Conservation (phyloP, 768 basidiomycete genomes). For the Pulveroboletus frians region DNA sequence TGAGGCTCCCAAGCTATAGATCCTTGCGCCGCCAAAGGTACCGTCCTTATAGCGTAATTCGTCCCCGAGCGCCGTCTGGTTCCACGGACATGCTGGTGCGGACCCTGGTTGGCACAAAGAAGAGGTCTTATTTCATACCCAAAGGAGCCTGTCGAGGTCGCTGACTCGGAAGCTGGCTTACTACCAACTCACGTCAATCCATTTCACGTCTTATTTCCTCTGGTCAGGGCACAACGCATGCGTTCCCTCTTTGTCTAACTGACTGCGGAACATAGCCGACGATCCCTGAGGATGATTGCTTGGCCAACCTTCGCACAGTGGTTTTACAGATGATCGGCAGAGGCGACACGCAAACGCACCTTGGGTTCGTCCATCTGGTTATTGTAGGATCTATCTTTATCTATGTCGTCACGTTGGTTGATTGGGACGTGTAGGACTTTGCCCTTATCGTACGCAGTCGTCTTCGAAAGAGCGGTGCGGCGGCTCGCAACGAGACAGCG, state of each 20-base stretch:
- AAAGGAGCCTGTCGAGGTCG: constrained; percentile 14
- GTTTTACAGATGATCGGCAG: constrained; percentile 18
- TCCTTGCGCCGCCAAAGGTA: constrained; percentile 16
- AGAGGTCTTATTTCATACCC: constrained; percentile 3
- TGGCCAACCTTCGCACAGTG: constrained; percentile 15
- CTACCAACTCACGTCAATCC: neutral
- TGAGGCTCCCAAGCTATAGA: constrained; percentile 22
- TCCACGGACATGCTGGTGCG: constrained; percentile 10
- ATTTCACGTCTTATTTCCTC: constrained; percentile 5
- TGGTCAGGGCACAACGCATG: constrained; percentile 9
- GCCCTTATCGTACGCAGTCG: constrained; percentile 15
- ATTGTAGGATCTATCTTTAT: constrained; percentile 11
- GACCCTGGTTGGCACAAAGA: neutral
- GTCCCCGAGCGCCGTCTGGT: neutral
- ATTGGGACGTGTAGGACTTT: constrained; percentile 18
- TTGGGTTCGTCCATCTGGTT: constrained; percentile 18
- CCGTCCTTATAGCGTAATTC: constrained; percentile 18
- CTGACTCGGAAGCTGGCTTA: constrained; percentile 4
- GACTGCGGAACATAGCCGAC: constrained; percentile 5
- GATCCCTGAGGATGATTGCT: constrained; percentile 18
- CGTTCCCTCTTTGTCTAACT: neutral
- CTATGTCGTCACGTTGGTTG: neutral
- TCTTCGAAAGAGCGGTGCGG: constrained; percentile 1
- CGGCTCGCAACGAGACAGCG: neutral
- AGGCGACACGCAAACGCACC: constrained; percentile 5